phyloP scores from a whole-genome alignment of 345 rosid species.

The Eucalyptus rudis region DNA sequence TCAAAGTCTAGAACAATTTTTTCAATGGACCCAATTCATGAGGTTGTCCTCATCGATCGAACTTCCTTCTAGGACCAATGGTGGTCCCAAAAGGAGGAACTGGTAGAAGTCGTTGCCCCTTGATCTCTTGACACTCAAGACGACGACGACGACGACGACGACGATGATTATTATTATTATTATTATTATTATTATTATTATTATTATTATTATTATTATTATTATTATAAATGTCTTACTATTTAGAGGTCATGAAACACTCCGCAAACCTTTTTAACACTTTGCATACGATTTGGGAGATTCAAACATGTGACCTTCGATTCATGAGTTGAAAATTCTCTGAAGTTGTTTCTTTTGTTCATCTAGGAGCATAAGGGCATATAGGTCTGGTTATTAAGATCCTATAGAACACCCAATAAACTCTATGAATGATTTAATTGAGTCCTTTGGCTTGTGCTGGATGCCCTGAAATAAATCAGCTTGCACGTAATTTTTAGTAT shows the following conservation, averaged over 20 bases:
- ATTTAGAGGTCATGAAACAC: not conserved
- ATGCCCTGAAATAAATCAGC: not conserved
- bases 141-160: rapidly evolving
- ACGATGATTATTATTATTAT: too few species aligned
- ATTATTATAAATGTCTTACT: not conserved
- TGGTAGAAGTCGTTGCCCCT: not conserved
- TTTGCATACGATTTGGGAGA: not conserved
- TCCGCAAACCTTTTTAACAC: not conserved
- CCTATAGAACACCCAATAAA: not conserved
- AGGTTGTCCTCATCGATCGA: too few species aligned
- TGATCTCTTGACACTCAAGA: not conserved
- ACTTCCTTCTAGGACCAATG: not conserved
- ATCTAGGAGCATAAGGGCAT: not conserved
- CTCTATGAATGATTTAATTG: not conserved
- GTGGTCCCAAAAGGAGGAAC: not conserved
- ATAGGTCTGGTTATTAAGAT: not conserved
- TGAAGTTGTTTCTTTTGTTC: not conserved
- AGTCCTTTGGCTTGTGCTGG: not conserved
- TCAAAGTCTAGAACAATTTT: not conserved
- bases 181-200: too few species aligned
- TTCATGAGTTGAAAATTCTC: not conserved
- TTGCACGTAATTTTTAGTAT: not conserved
- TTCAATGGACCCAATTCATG: too few species aligned
- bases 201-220: too few species aligned
- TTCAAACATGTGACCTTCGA: rapidly evolving